phyloP scores from a whole-genome alignment of 345 rosid species.

The Murraya paniculata region DNA sequence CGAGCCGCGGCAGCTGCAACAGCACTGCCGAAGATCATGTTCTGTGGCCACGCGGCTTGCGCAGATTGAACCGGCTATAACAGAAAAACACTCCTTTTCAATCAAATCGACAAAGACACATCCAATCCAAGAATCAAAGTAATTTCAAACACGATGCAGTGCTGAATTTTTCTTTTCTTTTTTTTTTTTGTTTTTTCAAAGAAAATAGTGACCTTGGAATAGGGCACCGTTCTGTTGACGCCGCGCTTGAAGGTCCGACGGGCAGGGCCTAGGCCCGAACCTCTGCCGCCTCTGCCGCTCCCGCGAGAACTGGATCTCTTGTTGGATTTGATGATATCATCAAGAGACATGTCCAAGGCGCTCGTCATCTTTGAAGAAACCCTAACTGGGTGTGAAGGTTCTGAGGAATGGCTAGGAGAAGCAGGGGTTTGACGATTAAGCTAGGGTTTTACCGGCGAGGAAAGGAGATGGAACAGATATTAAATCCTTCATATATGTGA shows the following conservation, averaged over 20 bases:
- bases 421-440: not conserved
- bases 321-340: conserved; percentile 60
- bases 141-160: not conserved
- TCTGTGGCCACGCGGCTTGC: conserved; percentile 52
- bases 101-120: not conserved
- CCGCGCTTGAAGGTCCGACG: conserved; percentile 47
- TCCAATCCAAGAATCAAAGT: not conserved
- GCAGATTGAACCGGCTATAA: conserved; percentile 47
- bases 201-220: conserved; percentile 41
- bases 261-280: conserved; percentile 41
- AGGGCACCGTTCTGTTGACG: conserved; percentile 43
- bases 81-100: conserved; percentile 2
- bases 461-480: not conserved
- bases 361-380: conserved; percentile 44
- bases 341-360: conserved; percentile 66
- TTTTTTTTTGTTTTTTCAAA: not conserved
- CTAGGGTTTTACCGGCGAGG: not conserved
- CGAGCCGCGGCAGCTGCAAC: conserved; percentile 32
- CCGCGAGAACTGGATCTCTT: conserved; percentile 33
- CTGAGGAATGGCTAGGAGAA: conserved; percentile 8
- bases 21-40: conserved; percentile 45
- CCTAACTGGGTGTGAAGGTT: not conserved
- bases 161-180: not conserved
- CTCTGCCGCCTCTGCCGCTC: conserved; percentile 32
- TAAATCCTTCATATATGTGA: not conserved